Percentiles rank a stretch among this genome's conserved stretches.
These are phyloP conservation scores for Globisporangium irregulare DNA, from an alignment of 352 stramenopile genomes.

Conservation along the genomic window DNA sequence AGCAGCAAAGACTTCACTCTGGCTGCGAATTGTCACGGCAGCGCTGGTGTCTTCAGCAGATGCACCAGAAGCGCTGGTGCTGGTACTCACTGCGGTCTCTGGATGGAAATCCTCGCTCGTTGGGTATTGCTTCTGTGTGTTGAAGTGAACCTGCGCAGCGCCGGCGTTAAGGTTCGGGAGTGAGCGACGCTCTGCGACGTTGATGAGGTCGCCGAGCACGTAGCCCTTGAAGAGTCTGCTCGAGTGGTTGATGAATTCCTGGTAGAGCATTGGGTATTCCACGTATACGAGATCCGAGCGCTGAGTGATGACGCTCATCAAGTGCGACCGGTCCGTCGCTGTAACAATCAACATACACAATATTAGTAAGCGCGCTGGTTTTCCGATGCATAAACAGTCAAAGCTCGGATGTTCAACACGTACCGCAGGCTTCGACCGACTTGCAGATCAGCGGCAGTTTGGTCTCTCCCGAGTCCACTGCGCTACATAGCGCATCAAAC, in stretches of 20 bases:
- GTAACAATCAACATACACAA: background rate
- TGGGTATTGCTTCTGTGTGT: constrained; percentile 80
- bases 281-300: constrained; percentile 52
- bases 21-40: constrained; percentile 13
- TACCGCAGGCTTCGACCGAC: constrained; percentile 80
- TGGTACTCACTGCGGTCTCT: background rate
- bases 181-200: constrained; percentile 71
- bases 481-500: constrained; percentile 34
- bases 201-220: constrained; percentile 70
- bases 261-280: constrained; percentile 60
- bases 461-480: constrained; percentile 39
- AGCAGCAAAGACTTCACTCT: constrained; percentile 52
- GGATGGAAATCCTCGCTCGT: constrained; percentile 61
- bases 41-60: background rate
- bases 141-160: constrained; percentile 67
- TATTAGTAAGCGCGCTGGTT: background rate
- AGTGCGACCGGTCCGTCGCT: constrained; percentile 79
- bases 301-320: constrained; percentile 82
- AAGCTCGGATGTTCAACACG: constrained; percentile 11
- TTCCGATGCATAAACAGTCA: background rate
- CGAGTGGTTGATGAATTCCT: constrained; percentile 86
- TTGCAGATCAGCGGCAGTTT: constrained; percentile 78
- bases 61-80: background rate
- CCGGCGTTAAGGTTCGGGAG: constrained; percentile 61
- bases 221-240: constrained; percentile 81